Conservation (phyloP, 768 basidiomycete species). For the Lepiota venenata region DNA sequence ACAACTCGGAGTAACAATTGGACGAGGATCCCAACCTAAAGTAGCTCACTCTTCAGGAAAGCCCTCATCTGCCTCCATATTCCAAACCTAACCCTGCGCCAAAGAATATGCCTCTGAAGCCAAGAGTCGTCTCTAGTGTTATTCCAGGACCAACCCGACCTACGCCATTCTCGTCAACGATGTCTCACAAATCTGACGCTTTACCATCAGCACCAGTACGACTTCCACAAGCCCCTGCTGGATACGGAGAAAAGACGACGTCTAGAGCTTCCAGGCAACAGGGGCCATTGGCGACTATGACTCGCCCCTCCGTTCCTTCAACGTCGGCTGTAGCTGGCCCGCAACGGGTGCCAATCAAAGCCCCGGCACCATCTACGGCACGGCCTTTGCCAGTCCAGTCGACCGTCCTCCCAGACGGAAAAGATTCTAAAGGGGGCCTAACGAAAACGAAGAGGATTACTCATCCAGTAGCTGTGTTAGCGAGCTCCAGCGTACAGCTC, state of each 20-base stretch:
- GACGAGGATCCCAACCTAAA: slow-evolving; percentile 10
- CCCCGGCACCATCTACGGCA: not conserved
- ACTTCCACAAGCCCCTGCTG: not conserved
- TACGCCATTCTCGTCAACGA: too few relatives aligned
- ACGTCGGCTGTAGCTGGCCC: not conserved
- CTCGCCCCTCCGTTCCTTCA: not conserved
- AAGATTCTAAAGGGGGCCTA: not conserved
- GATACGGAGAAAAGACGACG: not conserved
- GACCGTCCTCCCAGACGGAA: not conserved
- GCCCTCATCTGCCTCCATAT: slow-evolving; percentile 8
- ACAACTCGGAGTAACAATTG: slow-evolving; percentile 38
- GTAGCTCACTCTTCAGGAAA: slow-evolving; percentile 14
- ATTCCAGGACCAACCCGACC: too few relatives aligned
- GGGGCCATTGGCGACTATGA: not conserved
- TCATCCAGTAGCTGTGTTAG: not conserved
- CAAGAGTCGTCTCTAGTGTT: too few relatives aligned
- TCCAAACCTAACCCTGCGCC: not conserved
- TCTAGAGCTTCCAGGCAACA: not conserved
- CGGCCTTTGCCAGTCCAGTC: not conserved
- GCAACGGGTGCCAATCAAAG: slow-evolving; percentile 7
- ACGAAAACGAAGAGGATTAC: not conserved
- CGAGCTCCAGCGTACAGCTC: not conserved
- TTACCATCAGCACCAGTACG: not conserved
- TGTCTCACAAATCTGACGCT: too few relatives aligned
- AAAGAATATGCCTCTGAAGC: too few relatives aligned